phyloP scores from a whole-genome alignment of 2,329 filamentous ascomycete species.

The Huntiella decipiens region DNA sequence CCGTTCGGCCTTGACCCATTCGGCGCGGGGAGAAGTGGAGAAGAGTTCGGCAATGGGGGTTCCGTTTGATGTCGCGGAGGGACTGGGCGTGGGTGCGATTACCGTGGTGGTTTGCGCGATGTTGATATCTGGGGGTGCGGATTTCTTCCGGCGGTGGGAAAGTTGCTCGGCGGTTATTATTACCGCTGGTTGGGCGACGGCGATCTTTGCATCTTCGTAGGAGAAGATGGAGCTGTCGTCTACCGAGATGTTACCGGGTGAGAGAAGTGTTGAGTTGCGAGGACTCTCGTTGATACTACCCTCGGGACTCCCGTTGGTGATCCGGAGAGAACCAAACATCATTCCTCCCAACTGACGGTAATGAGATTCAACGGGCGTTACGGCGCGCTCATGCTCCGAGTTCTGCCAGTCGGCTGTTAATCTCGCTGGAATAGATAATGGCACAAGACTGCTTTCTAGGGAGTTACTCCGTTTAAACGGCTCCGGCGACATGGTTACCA shows the following conservation, averaged over 20 bases:
- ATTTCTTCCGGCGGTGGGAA: too few relatives aligned
- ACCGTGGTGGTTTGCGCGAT: too few relatives aligned
- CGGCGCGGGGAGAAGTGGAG: background rate
- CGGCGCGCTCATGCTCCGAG: constrained; percentile 15
- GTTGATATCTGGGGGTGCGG: too few relatives aligned
- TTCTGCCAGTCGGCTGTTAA: constrained; percentile 13
- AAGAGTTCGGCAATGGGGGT: constrained; percentile 6
- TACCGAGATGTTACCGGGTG: too few relatives aligned
- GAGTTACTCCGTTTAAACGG: background rate
- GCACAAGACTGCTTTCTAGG: background rate
- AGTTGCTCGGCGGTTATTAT: too few relatives aligned
- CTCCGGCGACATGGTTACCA: background rate
- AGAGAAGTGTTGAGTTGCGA: too few relatives aligned
- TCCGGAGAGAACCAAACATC: constrained; percentile 41
- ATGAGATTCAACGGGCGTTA: constrained; percentile 30
- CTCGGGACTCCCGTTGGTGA: constrained; percentile 39
- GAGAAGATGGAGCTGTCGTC: too few relatives aligned
- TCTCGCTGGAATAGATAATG: constrained; percentile 3
- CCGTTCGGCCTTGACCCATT: background rate
- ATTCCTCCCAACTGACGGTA: constrained; percentile 43
- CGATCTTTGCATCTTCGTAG: too few relatives aligned
- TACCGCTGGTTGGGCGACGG: too few relatives aligned
- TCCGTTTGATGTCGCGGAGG: too few relatives aligned
- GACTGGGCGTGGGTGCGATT: too few relatives aligned
- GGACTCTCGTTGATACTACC: too few relatives aligned